Evolutionary conservation across 257 asterid species (phyloP).

Genomic region (Scutellaria minor): DNA sequence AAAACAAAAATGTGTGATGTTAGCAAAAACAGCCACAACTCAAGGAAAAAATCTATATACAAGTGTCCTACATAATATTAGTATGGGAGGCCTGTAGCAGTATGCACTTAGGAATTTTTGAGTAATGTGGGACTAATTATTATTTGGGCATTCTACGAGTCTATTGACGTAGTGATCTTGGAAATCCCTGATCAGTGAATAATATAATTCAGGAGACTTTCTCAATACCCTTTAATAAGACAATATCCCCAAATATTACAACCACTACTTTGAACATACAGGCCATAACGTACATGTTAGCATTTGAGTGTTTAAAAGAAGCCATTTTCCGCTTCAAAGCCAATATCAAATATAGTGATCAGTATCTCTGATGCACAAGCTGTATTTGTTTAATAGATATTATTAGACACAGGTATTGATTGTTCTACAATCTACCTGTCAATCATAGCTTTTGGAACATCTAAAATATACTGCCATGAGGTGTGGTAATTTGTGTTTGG

Average conservation of each 20-base stretch:
- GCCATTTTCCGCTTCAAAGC: neutral
- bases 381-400: neutral
- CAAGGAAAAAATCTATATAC: conserved; percentile 20
- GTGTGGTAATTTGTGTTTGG: neutral
- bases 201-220: neutral
- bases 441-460: conserved; percentile 8
- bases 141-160: neutral
- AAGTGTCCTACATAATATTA: neutral
- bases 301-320: neutral
- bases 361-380: neutral
- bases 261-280: neutral
- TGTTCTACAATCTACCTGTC: neutral
- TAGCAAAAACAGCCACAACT: conserved; percentile 28
- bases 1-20: conserved; percentile 28
- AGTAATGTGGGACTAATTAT: neutral
- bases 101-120: neutral
- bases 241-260: neutral
- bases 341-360: neutral
- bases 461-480: neutral
- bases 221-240: neutral
- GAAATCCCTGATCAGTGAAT: neutral
- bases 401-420: conserved; percentile 1
- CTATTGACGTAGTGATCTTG: conserved; percentile 10
- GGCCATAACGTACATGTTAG: neutral
- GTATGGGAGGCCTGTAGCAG: neutral